Conservation (phyloP, 345 rosid species). For the Hirschfeldia incana region DNA sequence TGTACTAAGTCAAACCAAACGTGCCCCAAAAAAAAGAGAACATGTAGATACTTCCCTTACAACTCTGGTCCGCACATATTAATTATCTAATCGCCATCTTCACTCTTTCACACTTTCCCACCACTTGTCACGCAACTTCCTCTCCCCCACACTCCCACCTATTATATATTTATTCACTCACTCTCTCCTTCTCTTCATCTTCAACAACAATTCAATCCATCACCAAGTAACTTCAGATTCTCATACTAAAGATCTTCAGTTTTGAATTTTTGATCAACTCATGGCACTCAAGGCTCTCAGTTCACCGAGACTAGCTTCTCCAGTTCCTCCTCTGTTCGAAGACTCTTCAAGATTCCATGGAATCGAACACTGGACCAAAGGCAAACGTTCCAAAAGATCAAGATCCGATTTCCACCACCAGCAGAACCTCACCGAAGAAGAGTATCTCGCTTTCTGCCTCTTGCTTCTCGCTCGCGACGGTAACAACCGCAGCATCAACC, state of each 20-base stretch:
- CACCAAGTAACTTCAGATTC: not conserved
- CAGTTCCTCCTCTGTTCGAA: slow-evolving; percentile 15
- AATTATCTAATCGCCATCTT: slow-evolving; percentile 26
- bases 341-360: slow-evolving; percentile 35
- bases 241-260: not conserved
- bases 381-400: slow-evolving; percentile 54
- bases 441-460: slow-evolving; percentile 51
- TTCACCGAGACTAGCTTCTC: slow-evolving; percentile 38
- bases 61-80: slow-evolving; percentile 32
- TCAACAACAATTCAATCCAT: slow-evolving; percentile 12
- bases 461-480: slow-evolving; percentile 50
- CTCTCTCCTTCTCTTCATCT: slow-evolving; percentile 23
- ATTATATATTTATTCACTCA: slow-evolving; percentile 25
- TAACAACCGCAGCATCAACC: slow-evolving; percentile 23
- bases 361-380: slow-evolving; percentile 45
- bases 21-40: slow-evolving; percentile 24
- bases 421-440: slow-evolving; percentile 43
- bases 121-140: slow-evolving; percentile 51
- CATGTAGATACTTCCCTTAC: slow-evolving; percentile 22
- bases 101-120: slow-evolving; percentile 30
- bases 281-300: slow-evolving; percentile 58
- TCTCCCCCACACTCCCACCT: slow-evolving; percentile 29
- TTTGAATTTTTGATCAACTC: not conserved
- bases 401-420: slow-evolving; percentile 41
- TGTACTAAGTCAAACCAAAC: slow-evolving; percentile 38